Conservation (phyloP, 148 eudicot genomes). For the Bassia scoparia region DNA sequence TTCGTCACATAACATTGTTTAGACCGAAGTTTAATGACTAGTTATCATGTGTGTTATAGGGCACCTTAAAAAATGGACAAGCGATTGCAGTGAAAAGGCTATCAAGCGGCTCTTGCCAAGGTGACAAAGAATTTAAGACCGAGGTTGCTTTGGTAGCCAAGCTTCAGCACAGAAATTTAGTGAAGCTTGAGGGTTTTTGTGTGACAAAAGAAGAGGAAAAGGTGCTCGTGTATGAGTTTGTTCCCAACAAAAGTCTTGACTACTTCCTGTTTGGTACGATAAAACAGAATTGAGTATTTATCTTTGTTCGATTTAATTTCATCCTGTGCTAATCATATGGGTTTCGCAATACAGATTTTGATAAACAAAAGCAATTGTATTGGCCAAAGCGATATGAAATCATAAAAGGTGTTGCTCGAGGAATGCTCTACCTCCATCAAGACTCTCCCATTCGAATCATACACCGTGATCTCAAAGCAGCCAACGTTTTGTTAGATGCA, state of each 20-base stretch:
- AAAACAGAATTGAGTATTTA: not conserved
- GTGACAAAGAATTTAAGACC: slow-evolving; percentile 22
- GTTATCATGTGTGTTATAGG: slow-evolving; percentile 7
- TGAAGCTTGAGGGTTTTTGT: slow-evolving; percentile 28
- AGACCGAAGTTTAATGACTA: not conserved
- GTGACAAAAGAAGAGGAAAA: slow-evolving; percentile 18
- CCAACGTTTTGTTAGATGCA: slow-evolving; percentile 21
- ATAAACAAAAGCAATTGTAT: slow-evolving; percentile 11
- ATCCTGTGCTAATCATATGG: not conserved
- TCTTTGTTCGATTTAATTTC: not conserved
- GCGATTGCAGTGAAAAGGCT: slow-evolving; percentile 25
- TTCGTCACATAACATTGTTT: not conserved
- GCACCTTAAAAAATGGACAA: slow-evolving; percentile 15
- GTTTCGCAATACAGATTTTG: slow-evolving; percentile 11
- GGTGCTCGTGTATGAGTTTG: slow-evolving; percentile 28
- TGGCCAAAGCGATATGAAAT: slow-evolving; percentile 26
- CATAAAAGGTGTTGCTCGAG: slow-evolving; percentile 25
- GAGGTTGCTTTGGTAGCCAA: slow-evolving; percentile 26
- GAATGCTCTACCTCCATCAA: slow-evolving; percentile 26
- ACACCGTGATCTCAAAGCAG: slow-evolving; percentile 27
- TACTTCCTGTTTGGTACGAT: slow-evolving; percentile 19
- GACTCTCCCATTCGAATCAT: slow-evolving; percentile 22
- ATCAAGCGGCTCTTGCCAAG: slow-evolving; percentile 15
- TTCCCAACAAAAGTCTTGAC: slow-evolving; percentile 24
- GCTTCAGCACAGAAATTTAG: slow-evolving; percentile 32